Base-by-base conservation (phyloP, 495 filamentous ascomycete species). In the Cercophora samala region DNA sequence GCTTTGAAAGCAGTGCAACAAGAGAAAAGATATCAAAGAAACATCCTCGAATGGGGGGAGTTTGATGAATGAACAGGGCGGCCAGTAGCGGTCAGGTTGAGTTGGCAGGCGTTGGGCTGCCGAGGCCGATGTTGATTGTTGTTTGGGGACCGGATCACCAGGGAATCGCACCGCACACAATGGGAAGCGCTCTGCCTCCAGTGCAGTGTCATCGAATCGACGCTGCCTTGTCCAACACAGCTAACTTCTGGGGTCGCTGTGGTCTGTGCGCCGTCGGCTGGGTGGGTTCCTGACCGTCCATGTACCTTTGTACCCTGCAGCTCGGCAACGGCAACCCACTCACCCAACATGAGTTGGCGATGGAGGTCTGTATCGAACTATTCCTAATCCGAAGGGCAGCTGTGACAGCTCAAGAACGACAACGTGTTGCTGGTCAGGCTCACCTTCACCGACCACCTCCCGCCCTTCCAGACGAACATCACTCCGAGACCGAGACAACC, bases 91-190 rank as follows among this genome's bases (percentile, higher is more conserved):
- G 58, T 66, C 42, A 56, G 22, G 56, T 46, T 53, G 66, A 60
- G 65, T 24, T 61, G 58, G 64, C 53, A 58, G 62, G 63, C 46
- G 54, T 67, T 59, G 69, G 65, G 61, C 22, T 54, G 22, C 22
- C 37, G 46, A 29, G n/a, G 68, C 29, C 42, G 51, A 63, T 54
- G 56, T 63, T 65, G 65, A 58, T 74, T 73, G 68, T 74, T 73
- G 68, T 73, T 76, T 72, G 54, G 68, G 64, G 67, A 8, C 26
- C 64, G 63, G 66, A 61, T 61, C 59, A 56, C n/a, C 22, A 23
- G 53, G 53, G 53, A 56, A 56, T 19, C 53, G 53, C n/a, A 56
- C 53, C 18, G 22, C 53, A 21, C n/a, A 21, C 6, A 56, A 56
- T 19, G 53, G n/a, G 22, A 56, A 13, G 53, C 18, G 22, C 53